phyloP scores from a whole-genome alignment of 805 yeast genomes.

The Hermanozyma aechmeae region DNA sequence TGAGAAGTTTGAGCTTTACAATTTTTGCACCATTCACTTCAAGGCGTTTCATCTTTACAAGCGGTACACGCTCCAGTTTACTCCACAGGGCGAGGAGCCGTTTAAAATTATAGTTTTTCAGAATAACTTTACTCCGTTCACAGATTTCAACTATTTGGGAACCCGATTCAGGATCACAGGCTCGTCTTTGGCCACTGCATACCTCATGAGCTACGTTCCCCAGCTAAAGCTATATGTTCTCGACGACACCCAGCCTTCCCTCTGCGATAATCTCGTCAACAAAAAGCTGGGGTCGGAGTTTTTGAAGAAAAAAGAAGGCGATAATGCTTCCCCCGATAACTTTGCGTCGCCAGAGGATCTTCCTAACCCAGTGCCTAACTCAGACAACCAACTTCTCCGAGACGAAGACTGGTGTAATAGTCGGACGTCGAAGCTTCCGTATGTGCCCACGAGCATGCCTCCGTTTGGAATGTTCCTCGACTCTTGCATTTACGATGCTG shows the following conservation, averaged over 20 bases:
- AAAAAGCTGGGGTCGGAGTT: slow-evolving; percentile 18
- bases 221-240: slow-evolving; percentile 22
- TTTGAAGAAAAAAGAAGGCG: not conserved
- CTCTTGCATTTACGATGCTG: slow-evolving; percentile 13
- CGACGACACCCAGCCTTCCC: slow-evolving; percentile 25
- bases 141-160: slow-evolving; percentile 27
- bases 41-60: slow-evolving; percentile 18
- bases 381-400: slow-evolving; percentile 13
- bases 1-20: slow-evolving; percentile 21
- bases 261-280: slow-evolving; percentile 26
- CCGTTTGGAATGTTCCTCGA: slow-evolving; percentile 31
- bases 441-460: slow-evolving; percentile 23
- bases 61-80: slow-evolving; percentile 21
- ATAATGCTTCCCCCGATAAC: not conserved
- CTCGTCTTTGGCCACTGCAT: slow-evolving; percentile 20
- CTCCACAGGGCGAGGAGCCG: slow-evolving; percentile 7
- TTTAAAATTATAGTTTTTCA: slow-evolving; percentile 24
- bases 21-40: slow-evolving; percentile 22
- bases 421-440: slow-evolving; percentile 3
- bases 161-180: slow-evolving; percentile 32
- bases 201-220: slow-evolving; percentile 21
- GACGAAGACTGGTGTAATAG: slow-evolving; percentile 6
- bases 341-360: slow-evolving; percentile 2
- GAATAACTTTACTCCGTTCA: slow-evolving; percentile 26
- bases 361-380: slow-evolving; percentile 25